Evolutionary conservation across 2,329 filamentous ascomycete genomes (phyloP).

Genomic region (Trichoderma sp.): DNA sequence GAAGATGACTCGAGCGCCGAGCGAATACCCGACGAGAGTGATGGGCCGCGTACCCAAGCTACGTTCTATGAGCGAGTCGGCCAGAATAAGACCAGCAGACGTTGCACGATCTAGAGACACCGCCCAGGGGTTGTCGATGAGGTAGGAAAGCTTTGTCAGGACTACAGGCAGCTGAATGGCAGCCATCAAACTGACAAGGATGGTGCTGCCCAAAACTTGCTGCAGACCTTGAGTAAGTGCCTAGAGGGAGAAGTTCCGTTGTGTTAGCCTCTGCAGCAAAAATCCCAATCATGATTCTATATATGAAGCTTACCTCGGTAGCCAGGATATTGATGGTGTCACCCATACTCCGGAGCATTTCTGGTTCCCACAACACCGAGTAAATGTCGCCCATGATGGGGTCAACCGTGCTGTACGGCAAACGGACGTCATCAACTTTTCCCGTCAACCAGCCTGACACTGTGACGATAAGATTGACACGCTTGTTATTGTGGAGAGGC

Average conservation of each 20-base stretch:
- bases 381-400: constrained; percentile 98
- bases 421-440: constrained; percentile 90
- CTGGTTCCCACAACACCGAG: constrained; percentile 94
- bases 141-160: constrained; percentile 87
- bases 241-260: constrained; percentile 39
- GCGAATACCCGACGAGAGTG: constrained; percentile 90
- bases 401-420: constrained; percentile 95
- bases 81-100: constrained; percentile 84
- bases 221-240: constrained; percentile 94
- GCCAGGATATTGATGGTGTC: constrained; percentile 97
- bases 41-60: constrained; percentile 89
- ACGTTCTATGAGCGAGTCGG: constrained; percentile 87
- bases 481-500: constrained; percentile 95
- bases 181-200: constrained; percentile 86
- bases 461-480: constrained; percentile 92
- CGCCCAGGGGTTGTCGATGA: constrained; percentile 98
- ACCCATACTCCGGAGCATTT: constrained; percentile 97
- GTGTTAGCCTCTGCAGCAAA: neutral
- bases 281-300: neutral
- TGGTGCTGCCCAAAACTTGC: constrained; percentile 87
- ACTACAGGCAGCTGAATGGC: constrained; percentile 89
- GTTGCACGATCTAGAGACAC: constrained; percentile 92
- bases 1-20: constrained; percentile 89
- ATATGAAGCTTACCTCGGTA: constrained; percentile 71
- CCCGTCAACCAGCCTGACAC: constrained; percentile 98